Evolutionary conservation across 2,329 filamentous ascomycete species (phyloP), one percentile per base, ranked within the genome.

Genomic region (Hypoxylon sp.): DNA sequence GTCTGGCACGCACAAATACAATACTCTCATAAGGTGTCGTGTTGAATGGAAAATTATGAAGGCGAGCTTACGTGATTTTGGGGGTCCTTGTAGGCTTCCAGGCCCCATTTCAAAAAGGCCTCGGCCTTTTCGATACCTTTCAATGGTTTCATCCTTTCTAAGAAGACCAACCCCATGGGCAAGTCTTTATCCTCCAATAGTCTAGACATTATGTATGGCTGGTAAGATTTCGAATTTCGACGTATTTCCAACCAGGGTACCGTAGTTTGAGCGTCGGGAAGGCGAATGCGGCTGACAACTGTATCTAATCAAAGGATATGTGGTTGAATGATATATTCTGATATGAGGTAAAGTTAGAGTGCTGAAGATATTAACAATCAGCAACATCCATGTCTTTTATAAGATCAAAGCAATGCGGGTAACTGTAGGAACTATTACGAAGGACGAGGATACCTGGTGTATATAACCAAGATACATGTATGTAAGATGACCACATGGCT

Each of bases 101-200:
- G 11, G 10, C 26, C 24, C 22, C 22, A 53, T 58, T 56, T 54
- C 22, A 70, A 53, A 53, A 57, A 70, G 1, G 58, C 65, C 48
- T 70, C 63, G 10, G 52, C 59, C 31, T 58, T 70, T 35, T 66
- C 50, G 55, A 70, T 68, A 29, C 65, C 59, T 35, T 63, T 19
- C 5, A 64, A 33, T 8, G 63, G 19, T 19, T 63, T 61, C 39
- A 59, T 17, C 1, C n/a, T 24, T 3, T 67, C 57, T 14, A 70
- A 10, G 9, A 63, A 44, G 29, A 24, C 46, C 3, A 54, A 5
- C 1, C 39, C 52, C 13, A 5, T 4, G 8, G 57, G 35, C 11
- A 22, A 8, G 14, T 26, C 54, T 11, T 56, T 56, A 31, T 44
- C 37, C 5, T 39, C 50, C 13, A 57, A 8, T n/a, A 46, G 19